These are phyloP conservation scores for Glomus cerebriforme DNA, from an alignment of 192 early-diverging fungal genomes.

Conservation along the genomic window DNA sequence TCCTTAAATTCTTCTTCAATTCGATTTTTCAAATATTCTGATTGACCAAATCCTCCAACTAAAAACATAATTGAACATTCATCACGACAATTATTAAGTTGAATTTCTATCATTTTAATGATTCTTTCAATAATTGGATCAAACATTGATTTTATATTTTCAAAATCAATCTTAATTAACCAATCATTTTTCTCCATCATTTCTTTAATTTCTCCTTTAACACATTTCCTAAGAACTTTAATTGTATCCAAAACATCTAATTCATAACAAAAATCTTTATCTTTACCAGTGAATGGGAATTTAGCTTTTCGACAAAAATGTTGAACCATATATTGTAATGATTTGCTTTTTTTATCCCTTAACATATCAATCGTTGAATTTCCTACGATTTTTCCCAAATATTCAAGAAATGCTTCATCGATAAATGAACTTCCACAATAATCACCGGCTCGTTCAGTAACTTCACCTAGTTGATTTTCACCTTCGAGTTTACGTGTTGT, in stretches of 20 bases:
- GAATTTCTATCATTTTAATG: conserved; percentile 51
- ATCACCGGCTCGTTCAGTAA: conserved; percentile 49
- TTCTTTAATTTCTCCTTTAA: not conserved
- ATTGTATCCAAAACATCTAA: not conserved
- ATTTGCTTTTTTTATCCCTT: not conserved
- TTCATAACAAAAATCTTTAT: not conserved
- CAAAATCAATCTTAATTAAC: conserved; percentile 22
- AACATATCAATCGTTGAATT: not conserved
- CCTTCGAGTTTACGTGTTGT: not conserved
- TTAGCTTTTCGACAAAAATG: conserved; percentile 4
- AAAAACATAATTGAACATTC: conserved; percentile 53
- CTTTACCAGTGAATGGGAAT: not conserved
- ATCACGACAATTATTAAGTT: conserved; percentile 43
- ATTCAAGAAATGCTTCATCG: conserved; percentile 35
- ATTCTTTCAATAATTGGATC: conserved; percentile 59
- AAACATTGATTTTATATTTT: conserved; percentile 40
- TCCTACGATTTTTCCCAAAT: not conserved
- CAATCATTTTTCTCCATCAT: conserved; percentile 1
- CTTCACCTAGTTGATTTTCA: conserved; percentile 40
- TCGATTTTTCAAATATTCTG: conserved; percentile 57
- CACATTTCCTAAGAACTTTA: not conserved
- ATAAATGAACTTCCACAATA: conserved; percentile 51
- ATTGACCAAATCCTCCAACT: conserved; percentile 60
- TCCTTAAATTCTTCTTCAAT: conserved; percentile 52
- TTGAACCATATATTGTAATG: conserved; percentile 5